phyloP scores from a whole-genome alignment of 2,329 filamentous ascomycete species.

The Geosmithia morbida region DNA sequence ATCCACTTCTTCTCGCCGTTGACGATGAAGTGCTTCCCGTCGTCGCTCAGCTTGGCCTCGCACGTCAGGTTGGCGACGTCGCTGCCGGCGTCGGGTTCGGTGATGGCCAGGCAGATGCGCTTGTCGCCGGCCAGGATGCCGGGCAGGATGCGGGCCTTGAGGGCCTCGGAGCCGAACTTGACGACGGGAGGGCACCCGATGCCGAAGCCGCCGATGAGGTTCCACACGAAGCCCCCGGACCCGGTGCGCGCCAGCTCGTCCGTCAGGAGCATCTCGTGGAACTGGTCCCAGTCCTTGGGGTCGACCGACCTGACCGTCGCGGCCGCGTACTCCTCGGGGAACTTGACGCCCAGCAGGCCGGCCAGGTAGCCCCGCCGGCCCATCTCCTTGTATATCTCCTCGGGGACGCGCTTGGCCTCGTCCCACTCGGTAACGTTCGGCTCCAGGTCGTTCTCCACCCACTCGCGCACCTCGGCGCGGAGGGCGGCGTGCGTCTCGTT shows the following conservation, averaged over 20 bases:
- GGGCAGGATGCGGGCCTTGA: constrained; percentile 79
- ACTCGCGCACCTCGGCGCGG: constrained; percentile 79
- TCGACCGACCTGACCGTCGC: constrained; percentile 57
- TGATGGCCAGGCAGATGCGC: constrained; percentile 94
- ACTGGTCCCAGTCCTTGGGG: constrained; percentile 89
- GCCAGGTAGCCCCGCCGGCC: constrained; percentile 84
- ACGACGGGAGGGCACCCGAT: constrained; percentile 86
- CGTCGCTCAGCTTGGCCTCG: constrained; percentile 85
- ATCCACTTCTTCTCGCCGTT: constrained; percentile 99
- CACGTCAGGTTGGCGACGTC: constrained; percentile 94
- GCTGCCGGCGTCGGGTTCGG: constrained; percentile 86
- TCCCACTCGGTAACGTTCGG: constrained; percentile 94
- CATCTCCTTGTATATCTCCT: constrained; percentile 88
- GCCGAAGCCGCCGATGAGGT: constrained; percentile 88
- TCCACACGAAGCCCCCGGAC: constrained; percentile 93
- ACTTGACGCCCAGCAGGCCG: constrained; percentile 77
- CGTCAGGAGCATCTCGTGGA: constrained; percentile 92
- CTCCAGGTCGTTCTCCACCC: constrained; percentile 81
- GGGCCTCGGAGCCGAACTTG: constrained; percentile 76
- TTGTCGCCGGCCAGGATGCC: constrained; percentile 85
- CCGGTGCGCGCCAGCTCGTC: constrained; percentile 84
- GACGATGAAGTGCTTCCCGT: constrained; percentile 98
- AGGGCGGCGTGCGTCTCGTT: constrained; percentile 89
- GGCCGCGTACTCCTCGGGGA: constrained; percentile 58
- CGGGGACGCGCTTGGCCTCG: constrained; percentile 80